A percentile compares a stretch with the other conserved stretches of the same genome.
phyloP scores from a whole-genome alignment of 768 basidiomycete genomes.

The Pisolithus tinctorius region DNA sequence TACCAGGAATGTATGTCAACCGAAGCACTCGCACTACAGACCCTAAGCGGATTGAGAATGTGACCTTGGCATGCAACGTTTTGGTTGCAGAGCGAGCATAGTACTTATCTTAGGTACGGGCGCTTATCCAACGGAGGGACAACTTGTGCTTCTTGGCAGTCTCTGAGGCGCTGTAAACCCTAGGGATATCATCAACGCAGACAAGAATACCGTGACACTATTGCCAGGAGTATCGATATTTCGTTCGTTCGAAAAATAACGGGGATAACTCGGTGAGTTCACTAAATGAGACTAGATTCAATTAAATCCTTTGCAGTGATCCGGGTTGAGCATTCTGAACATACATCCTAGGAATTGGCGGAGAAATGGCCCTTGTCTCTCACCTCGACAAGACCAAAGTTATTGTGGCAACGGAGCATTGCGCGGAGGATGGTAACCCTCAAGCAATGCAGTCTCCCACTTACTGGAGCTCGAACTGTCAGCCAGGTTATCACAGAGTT shows the following conservation, averaged over 20 bases:
- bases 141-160: slow-evolving; percentile 24
- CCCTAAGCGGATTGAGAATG: slow-evolving; percentile 73
- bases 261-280: not conserved
- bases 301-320: slow-evolving; percentile 97
- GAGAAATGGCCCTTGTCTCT: slow-evolving; percentile 94
- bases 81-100: slow-evolving; percentile 92
- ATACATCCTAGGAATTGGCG: slow-evolving; percentile 66
- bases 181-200: slow-evolving; percentile 87
- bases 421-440: slow-evolving; percentile 80
- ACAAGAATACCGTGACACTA: slow-evolving; percentile 91
- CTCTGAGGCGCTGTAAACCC: slow-evolving; percentile 2
- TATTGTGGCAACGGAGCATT: slow-evolving; percentile 86
- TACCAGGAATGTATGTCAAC: slow-evolving; percentile 84
- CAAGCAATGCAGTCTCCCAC: slow-evolving; percentile 70
- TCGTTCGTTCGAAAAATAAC: slow-evolving; percentile 40
- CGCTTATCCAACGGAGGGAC: slow-evolving; percentile 76
- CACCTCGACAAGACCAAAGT: slow-evolving; percentile 95
- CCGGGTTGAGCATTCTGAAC: slow-evolving; percentile 56
- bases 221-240: slow-evolving; percentile 89
- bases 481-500: slow-evolving; percentile 93
- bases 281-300: slow-evolving; percentile 48
- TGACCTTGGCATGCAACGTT: slow-evolving; percentile 69
- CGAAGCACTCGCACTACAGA: slow-evolving; percentile 74
- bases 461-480: slow-evolving; percentile 84
- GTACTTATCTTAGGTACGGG: slow-evolving; percentile 86